phyloP scores from a whole-genome alignment of 805 yeast species.

The Candida maesae region DNA sequence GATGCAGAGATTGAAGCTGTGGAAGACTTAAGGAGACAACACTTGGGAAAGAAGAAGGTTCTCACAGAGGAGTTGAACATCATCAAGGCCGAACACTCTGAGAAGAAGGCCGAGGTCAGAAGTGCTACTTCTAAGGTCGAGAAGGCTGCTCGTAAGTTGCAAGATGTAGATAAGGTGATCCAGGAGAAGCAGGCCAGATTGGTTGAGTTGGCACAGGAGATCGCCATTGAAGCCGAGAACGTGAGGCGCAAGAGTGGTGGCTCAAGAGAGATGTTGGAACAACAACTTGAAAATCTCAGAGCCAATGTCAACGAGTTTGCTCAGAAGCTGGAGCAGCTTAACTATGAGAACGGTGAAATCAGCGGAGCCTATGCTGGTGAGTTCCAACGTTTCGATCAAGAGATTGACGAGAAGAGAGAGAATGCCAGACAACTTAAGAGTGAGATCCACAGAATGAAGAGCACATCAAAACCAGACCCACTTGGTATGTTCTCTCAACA shows the following conservation, averaged over 20 bases:
- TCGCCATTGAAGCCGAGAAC: constrained; percentile 24
- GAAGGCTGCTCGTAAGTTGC: constrained; percentile 18
- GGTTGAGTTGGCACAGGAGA: constrained; percentile 9
- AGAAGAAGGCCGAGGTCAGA: constrained; percentile 10
- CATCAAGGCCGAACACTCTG: constrained; percentile 16
- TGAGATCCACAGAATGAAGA: background rate
- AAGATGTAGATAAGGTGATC: constrained; percentile 19
- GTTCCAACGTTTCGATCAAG: background rate
- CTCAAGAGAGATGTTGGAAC: constrained; percentile 18
- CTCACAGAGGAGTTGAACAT: constrained; percentile 18
- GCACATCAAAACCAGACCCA: constrained; percentile 9
- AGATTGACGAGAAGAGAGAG: background rate
- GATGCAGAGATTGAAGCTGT: constrained; percentile 5
- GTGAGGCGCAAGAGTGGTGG: constrained; percentile 29
- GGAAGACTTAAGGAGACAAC: constrained; percentile 1
- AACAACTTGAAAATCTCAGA: constrained; percentile 10
- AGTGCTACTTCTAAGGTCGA: constrained; percentile 12
- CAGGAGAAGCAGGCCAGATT: background rate
- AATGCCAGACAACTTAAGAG: background rate
- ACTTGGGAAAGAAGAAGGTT: constrained; percentile 6
- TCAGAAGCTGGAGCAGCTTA: background rate
- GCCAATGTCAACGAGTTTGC: constrained; percentile 10
- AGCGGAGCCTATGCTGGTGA: background rate
- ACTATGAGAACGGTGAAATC: background rate
- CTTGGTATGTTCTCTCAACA: constrained; percentile 3